These are phyloP conservation scores for Dioszegia hungarica DNA, from an alignment of 768 basidiomycete genomes.

Conservation along the genomic window DNA sequence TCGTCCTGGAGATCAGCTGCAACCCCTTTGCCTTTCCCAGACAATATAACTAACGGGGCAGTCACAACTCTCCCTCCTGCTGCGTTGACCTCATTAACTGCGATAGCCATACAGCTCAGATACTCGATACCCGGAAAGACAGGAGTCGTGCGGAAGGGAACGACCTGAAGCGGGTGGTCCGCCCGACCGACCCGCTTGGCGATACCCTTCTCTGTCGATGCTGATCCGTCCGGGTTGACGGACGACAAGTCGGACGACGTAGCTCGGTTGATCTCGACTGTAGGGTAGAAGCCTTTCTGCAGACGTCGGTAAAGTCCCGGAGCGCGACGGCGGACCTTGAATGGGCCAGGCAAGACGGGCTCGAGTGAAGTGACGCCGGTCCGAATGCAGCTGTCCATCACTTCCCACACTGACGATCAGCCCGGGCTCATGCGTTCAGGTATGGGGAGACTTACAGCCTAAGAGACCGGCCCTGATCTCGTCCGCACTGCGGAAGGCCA, in stretches of 20 bases:
- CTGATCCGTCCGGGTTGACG: background rate
- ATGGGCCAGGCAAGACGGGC: conserved; percentile 75
- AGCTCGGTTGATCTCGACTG: conserved; percentile 9
- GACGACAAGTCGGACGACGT: too few relatives aligned
- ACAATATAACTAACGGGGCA: conserved; percentile 53
- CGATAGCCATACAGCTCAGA: conserved; percentile 83
- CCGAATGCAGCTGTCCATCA: conserved; percentile 88
- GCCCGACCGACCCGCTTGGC: conserved; percentile 60
- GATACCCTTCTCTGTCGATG: background rate
- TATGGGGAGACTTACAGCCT: conserved; percentile 13
- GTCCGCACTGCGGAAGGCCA: conserved; percentile 21
- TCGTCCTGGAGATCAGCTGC: conserved; percentile 57
- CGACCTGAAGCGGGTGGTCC: conserved; percentile 74
- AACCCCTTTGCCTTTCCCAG: too few relatives aligned
- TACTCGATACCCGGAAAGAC: conserved; percentile 92
- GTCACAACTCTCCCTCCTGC: conserved; percentile 82
- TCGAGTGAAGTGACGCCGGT: conserved; percentile 76
- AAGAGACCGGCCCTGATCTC: conserved; percentile 22
- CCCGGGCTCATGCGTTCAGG: background rate
- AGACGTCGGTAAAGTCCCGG: conserved; percentile 83
- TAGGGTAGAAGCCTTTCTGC: conserved; percentile 68
- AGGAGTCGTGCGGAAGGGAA: conserved; percentile 54
- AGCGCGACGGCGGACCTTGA: conserved; percentile 72
- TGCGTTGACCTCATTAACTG: conserved; percentile 72
- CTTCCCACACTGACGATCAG: conserved; percentile 65